Evolutionary conservation across 306 rosid genomes (phyloP).

Genomic region (Corylus heterophylla): DNA sequence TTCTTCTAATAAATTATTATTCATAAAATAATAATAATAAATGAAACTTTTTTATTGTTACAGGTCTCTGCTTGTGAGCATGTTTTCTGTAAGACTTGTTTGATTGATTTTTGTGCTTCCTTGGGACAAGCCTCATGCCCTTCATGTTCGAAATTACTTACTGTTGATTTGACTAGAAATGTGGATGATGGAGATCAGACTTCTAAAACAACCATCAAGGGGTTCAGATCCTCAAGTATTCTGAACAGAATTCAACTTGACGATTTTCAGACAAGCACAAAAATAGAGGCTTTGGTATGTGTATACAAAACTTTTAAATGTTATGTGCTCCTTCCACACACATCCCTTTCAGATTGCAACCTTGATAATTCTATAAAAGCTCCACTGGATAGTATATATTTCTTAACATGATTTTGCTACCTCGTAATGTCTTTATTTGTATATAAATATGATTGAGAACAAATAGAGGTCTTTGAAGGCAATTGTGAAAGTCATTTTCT

Average conservation of each 20-base stretch:
- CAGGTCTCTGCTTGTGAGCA: slow-evolving; percentile 92
- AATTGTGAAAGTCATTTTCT: not conserved
- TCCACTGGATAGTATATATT: not conserved
- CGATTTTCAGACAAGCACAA: slow-evolving; percentile 92
- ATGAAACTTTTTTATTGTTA: slow-evolving; percentile 18
- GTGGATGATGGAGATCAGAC: slow-evolving; percentile 37
- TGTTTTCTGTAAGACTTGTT: slow-evolving; percentile 77
- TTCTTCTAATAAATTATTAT: too few species aligned
- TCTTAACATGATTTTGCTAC: not conserved
- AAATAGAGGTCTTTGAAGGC: not conserved
- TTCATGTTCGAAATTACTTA: slow-evolving; percentile 72
- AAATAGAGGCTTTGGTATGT: slow-evolving; percentile 97
- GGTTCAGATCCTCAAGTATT: slow-evolving; percentile 83
- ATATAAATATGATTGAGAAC: not conserved
- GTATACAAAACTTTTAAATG: not conserved
- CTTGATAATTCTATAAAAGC: not conserved
- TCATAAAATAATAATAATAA: not conserved
- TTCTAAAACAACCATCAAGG: slow-evolving; percentile 65
- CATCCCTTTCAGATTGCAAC: not conserved
- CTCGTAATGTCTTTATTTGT: not conserved
- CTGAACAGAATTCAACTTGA: slow-evolving; percentile 75
- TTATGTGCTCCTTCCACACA: not conserved
- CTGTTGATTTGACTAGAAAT: slow-evolving; percentile 68
- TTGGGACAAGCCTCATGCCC: slow-evolving; percentile 74
- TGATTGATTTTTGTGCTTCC: slow-evolving; percentile 63